Conservation (phyloP, 2,329 filamentous ascomycete genomes). For the Penicillium glabrum region DNA sequence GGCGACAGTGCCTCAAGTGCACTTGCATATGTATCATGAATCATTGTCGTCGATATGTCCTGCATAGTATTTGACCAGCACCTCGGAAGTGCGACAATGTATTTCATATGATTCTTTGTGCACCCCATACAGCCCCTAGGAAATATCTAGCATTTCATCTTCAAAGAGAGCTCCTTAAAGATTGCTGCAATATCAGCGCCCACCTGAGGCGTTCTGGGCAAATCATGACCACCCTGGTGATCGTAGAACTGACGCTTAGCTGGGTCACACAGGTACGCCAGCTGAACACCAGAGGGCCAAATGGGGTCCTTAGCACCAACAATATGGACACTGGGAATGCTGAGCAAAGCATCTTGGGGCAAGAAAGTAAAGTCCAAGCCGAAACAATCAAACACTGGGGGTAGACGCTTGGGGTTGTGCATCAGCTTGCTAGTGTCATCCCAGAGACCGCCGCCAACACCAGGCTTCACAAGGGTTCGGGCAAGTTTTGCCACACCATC, state of each 20-base stretch:
- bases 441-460: not conserved
- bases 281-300: not conserved
- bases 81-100: not conserved
- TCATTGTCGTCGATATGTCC: not conserved
- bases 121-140: not conserved
- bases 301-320: not conserved
- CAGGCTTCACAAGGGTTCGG: not conserved
- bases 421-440: not conserved
- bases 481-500: not conserved
- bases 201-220: not conserved
- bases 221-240: constrained; percentile 1
- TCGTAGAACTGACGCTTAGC: not conserved
- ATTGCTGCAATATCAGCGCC: not conserved
- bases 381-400: not conserved
- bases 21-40: not conserved
- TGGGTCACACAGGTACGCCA: not conserved
- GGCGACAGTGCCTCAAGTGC: not conserved
- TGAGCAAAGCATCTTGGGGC: not conserved
- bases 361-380: not conserved
- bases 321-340: not conserved
- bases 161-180: not conserved
- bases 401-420: not conserved
- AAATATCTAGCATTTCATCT: not conserved
- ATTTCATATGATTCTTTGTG: not conserved
- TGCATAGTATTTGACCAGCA: not conserved